Conservation (phyloP, 148 eudicot species). For the Rhododendron griersonianum region DNA sequence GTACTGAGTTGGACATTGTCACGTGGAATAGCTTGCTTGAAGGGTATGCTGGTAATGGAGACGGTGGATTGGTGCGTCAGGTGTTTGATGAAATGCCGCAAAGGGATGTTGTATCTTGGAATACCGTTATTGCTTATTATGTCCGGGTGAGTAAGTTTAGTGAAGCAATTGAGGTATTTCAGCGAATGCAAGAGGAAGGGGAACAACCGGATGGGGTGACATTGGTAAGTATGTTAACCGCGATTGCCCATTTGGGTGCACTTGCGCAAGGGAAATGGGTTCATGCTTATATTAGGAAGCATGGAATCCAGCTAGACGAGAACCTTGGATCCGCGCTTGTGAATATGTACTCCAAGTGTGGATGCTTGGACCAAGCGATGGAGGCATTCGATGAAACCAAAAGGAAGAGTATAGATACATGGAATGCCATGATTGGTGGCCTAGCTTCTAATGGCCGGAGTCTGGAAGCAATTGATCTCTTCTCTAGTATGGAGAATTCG, state of each 20-base stretch:
- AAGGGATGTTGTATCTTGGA: slow-evolving; percentile 22
- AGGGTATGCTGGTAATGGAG: slow-evolving; percentile 10
- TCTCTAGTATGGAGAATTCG: slow-evolving; percentile 5
- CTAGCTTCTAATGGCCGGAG: slow-evolving; percentile 12
- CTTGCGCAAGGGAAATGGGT: slow-evolving; percentile 21
- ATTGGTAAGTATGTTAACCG: slow-evolving; percentile 9
- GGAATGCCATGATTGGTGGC: slow-evolving; percentile 22
- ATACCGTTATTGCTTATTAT: slow-evolving; percentile 14
- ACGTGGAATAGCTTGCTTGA: slow-evolving; percentile 20
- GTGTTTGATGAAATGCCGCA: slow-evolving; percentile 10
- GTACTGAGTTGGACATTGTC: slow-evolving; percentile 13
- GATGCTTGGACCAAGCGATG: slow-evolving; percentile 13
- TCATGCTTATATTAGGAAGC: slow-evolving; percentile 17
- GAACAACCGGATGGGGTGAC: slow-evolving; percentile 5
- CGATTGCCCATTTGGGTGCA: slow-evolving; percentile 15
- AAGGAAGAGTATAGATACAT: slow-evolving; percentile 12
- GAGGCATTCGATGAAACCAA: slow-evolving; percentile 12
- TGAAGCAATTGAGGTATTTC: slow-evolving; percentile 9
- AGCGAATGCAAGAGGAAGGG: slow-evolving; percentile 11
- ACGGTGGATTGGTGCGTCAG: neutral
- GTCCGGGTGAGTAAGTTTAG: slow-evolving; percentile 1
- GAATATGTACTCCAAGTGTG: slow-evolving; percentile 24
- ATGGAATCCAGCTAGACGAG: slow-evolving; percentile 9
- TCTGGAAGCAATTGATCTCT: slow-evolving; percentile 11
- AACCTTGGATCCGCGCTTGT: slow-evolving; percentile 19